Evolutionary conservation across 1,139 yeast species (phyloP).

Genomic region (Pichia sp.): DNA sequence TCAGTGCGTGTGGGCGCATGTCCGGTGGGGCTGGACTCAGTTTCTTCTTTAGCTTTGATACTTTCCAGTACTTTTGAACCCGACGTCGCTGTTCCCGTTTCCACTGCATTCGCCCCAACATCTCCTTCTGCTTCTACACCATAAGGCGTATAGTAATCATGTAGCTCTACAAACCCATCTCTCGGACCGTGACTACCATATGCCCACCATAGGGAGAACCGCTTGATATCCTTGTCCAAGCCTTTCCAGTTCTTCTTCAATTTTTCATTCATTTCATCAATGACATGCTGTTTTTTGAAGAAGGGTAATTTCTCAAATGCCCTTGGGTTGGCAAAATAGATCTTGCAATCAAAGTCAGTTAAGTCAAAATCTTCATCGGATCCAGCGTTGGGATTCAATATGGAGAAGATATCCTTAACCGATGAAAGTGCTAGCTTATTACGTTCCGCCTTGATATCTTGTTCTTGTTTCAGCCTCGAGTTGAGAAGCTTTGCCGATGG

Average conservation of each 20-base stretch:
- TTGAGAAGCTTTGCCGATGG: constrained; percentile 21
- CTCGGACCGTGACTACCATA: constrained; percentile 64
- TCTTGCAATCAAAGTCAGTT: constrained; percentile 37
- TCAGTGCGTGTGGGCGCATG: constrained; percentile 3
- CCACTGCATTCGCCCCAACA: neutral
- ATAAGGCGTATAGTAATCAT: constrained; percentile 26
- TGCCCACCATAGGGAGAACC: constrained; percentile 48
- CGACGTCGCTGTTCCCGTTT: neutral
- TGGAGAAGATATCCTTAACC: constrained; percentile 24
- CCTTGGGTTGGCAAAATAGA: constrained; percentile 42
- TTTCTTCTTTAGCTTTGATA: neutral
- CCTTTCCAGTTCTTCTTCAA: constrained; percentile 47
- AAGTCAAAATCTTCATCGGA: constrained; percentile 38
- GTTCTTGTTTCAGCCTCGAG: constrained; percentile 20
- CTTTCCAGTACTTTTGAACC: no score
- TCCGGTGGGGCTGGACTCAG: neutral
- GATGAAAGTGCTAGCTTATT: constrained; percentile 27
- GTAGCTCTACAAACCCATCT: constrained; percentile 44
- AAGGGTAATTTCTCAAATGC: constrained; percentile 39
- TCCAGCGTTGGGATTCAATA: constrained; percentile 24
- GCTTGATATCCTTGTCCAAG: constrained; percentile 38
- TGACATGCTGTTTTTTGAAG: constrained; percentile 53
- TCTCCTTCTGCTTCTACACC: constrained; percentile 6
- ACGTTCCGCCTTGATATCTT: constrained; percentile 23
- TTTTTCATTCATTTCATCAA: constrained; percentile 42